Base-by-base conservation (phyloP, 2,329 filamentous ascomycete genomes). In the Fusarium denticulatum region DNA sequence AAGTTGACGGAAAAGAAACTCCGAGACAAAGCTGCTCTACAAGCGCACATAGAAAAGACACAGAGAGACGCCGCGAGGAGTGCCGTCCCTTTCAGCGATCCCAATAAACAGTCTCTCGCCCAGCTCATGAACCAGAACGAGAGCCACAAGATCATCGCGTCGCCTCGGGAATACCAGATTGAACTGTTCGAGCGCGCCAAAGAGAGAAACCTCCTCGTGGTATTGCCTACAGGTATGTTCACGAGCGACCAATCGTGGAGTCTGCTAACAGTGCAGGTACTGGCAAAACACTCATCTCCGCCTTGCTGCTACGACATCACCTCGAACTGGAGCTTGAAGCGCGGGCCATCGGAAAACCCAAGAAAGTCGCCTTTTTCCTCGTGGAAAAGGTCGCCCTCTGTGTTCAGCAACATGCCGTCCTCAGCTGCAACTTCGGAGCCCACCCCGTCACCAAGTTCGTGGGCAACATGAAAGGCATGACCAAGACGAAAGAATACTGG, bases 251-350 rank as follows among this genome's bases (percentile, higher is more conserved):
- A 7, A 11, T 28, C 10, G 15, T 28, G 15, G 4, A 2, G 11
- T 12, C 36, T 22, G 13, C 60, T 72, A 32, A 75, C 26, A 57
- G n/a, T 22, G 3, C 66, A 92, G 93, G 96, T 18, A 95, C 94
- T 7, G 96, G 96, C 6, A 99, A 99, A 83, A 99, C 96, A 0
- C 86, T 98, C n/a, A 98, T 99, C 76, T 95, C 96, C 0, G 95
- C 94, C 2, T 87, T 98, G 6, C 86, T 99, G 10, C 87, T 98
- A 30, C 90, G 91, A 43, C 89, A 97, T 80, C 87, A 90, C 15
- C 87, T 98, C 36, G 90, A 94, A 43, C 85, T 92, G 67, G 96
- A 99, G 80, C 83, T 98, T 3, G 91, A 94, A 70, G 84, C 90
- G 72, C 89, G 95, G 43, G 87, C 85, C 0, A 77, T 83, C 5